Evolutionary conservation across 352 stramenopile species (phyloP).

Genomic region (Peronospora belbahrii): DNA sequence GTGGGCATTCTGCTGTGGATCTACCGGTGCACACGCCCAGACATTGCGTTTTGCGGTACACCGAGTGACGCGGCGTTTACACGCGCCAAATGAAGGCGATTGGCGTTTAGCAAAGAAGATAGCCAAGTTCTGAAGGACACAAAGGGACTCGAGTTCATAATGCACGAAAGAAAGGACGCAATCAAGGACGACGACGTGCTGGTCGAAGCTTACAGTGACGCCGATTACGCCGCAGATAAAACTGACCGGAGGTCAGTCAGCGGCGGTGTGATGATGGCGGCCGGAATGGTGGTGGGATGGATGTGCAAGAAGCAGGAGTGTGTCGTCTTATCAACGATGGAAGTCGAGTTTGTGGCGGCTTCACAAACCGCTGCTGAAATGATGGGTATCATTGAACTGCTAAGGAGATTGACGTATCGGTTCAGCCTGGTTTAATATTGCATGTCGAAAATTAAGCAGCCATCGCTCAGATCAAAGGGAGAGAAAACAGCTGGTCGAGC

Average conservation of each 20-base stretch:
- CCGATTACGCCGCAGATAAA: slow-evolving; percentile 18
- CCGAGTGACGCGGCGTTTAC: slow-evolving; percentile 6
- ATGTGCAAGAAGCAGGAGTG: slow-evolving; percentile 19
- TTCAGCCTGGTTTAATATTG: not conserved
- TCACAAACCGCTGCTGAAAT: slow-evolving; percentile 1
- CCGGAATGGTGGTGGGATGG: slow-evolving; percentile 7
- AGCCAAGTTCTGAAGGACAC: slow-evolving; percentile 18
- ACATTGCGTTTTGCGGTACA: slow-evolving; percentile 26
- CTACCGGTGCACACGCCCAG: slow-evolving; percentile 22
- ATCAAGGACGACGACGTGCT: not conserved
- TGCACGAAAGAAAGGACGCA: no score
- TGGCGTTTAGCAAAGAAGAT: slow-evolving; percentile 11
- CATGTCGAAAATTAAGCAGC: slow-evolving; percentile 14
- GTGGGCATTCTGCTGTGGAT: slow-evolving; percentile 32
- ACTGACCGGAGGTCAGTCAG: slow-evolving; percentile 14
- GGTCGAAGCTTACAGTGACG: slow-evolving; percentile 13
- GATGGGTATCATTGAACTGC: slow-evolving; percentile 1
- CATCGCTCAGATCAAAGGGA: slow-evolving; percentile 8
- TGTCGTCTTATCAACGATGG: not conserved
- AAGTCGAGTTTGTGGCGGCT: not conserved
- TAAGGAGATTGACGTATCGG: slow-evolving; percentile 1
- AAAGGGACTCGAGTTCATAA: slow-evolving; percentile 8
- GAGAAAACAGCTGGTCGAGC: slow-evolving; percentile 1
- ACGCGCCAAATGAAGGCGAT: slow-evolving; percentile 7
- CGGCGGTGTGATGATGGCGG: no score